Evolutionary conservation across 1,139 yeast genomes (phyloP).

Genomic region (Blastobotrys indianensis): DNA sequence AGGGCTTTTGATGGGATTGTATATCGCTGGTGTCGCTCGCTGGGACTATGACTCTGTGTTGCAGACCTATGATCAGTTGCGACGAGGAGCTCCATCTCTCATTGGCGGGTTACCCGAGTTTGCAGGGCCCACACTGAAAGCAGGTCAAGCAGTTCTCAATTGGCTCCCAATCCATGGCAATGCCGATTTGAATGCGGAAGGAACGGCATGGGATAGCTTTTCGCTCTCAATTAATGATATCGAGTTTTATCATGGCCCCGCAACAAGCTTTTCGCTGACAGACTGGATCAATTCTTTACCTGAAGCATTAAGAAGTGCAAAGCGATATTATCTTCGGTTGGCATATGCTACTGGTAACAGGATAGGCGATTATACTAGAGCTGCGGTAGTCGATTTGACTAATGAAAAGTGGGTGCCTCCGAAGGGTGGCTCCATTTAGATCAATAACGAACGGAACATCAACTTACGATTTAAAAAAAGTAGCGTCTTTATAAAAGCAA

Average conservation of each 20-base stretch:
- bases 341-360: constrained; percentile 23
- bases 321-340: constrained; percentile 23
- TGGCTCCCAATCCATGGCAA: neutral
- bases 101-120: constrained; percentile 51
- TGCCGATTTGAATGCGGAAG: constrained; percentile 1
- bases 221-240: constrained; percentile 72
- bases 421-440: constrained; percentile 6
- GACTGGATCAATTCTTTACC: constrained; percentile 19
- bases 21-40: constrained; percentile 77
- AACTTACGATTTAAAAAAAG: no score
- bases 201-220: constrained; percentile 38
- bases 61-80: constrained; percentile 63
- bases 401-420: constrained; percentile 4
- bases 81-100: constrained; percentile 65
- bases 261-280: constrained; percentile 25
- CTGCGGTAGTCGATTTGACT: constrained; percentile 20
- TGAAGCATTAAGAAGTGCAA: constrained; percentile 1
- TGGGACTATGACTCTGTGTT: constrained; percentile 93
- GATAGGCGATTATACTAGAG: constrained; percentile 28
- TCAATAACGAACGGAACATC: no score
- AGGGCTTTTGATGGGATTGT: constrained; percentile 75
- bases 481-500: no score
- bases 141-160: constrained; percentile 5
- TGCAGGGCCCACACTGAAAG: constrained; percentile 24
- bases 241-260: constrained; percentile 59